These are phyloP conservation scores for Zoysia matrella DNA, from an alignment of 202 grass and related monocot genomes.

Conservation along the genomic window DNA sequence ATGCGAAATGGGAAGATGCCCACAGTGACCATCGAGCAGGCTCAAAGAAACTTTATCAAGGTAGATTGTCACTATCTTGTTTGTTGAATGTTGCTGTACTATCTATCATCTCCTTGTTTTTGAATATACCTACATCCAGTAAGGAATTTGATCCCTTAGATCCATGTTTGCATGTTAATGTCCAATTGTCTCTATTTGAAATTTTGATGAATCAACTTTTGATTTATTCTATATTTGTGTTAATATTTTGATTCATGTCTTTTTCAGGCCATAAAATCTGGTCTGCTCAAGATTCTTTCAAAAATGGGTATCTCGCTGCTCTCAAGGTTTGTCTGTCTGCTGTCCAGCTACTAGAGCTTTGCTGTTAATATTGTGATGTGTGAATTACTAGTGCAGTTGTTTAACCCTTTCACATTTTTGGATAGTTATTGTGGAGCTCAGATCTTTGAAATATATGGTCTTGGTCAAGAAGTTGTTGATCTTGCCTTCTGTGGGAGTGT, in stretches of 20 bases:
- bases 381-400: constrained; percentile 41
- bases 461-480: constrained; percentile 95
- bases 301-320: constrained; percentile 99
- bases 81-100: constrained; percentile 19
- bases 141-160: constrained; percentile 24
- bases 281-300: constrained; percentile 98
- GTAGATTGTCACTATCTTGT: constrained; percentile 53
- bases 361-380: constrained; percentile 25
- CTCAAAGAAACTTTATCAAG: constrained; percentile 99
- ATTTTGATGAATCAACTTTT: constrained; percentile 18
- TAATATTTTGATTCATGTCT: constrained; percentile 40
- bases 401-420: constrained; percentile 44
- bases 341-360: constrained; percentile 33
- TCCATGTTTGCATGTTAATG: constrained; percentile 22
- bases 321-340: constrained; percentile 81
- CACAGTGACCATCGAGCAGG: constrained; percentile 97
- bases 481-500: constrained; percentile 99
- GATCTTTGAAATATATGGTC: constrained; percentile 99
- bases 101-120: background rate
- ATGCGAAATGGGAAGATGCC: constrained; percentile 99
- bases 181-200: background rate
- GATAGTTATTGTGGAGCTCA: constrained; percentile 98
- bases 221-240: constrained; percentile 28
- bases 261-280: constrained; percentile 95
- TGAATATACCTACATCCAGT: constrained; percentile 29